Percentiles rank a stretch among this genome's conserved stretches.
These are phyloP conservation scores for Puya raimondii DNA, from an alignment of 176 grass and related monocot species.

Conservation along the genomic window DNA sequence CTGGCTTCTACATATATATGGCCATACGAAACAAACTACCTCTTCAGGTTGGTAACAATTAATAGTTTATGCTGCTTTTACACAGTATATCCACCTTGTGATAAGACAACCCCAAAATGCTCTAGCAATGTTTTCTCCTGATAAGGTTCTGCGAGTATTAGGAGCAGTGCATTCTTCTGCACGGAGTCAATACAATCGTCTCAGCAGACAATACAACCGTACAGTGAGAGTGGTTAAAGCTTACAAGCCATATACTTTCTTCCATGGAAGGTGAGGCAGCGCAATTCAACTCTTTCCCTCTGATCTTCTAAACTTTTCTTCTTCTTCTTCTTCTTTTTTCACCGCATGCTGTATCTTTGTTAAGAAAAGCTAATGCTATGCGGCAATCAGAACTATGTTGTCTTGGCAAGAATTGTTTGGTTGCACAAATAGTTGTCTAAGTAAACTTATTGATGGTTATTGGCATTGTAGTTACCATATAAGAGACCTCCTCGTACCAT, in stretches of 20 bases:
- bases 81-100: too few species aligned
- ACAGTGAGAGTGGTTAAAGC: not conserved
- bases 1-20: not conserved
- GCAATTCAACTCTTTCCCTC: not conserved
- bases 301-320: not conserved
- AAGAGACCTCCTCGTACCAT: too few species aligned
- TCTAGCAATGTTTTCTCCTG: not conserved
- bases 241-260: slow-evolving; percentile 1
- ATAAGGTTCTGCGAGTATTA: not conserved
- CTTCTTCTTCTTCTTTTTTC: too few species aligned
- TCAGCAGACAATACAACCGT: not conserved
- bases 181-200: not conserved
- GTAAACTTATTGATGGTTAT: not conserved
- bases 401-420: too few species aligned
- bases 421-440: not conserved
- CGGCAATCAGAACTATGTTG: too few species aligned
- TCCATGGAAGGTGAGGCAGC: not conserved
- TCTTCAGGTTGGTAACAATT: not conserved
- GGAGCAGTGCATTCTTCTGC: not conserved
- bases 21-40: not conserved
- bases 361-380: too few species aligned
- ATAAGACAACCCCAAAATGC: too few species aligned
- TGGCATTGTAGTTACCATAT: not conserved
- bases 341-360: too few species aligned
- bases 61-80: not conserved